Evolutionary conservation across 2,329 filamentous ascomycete species (phyloP).

Genomic region (Monilinia fructigena): DNA sequence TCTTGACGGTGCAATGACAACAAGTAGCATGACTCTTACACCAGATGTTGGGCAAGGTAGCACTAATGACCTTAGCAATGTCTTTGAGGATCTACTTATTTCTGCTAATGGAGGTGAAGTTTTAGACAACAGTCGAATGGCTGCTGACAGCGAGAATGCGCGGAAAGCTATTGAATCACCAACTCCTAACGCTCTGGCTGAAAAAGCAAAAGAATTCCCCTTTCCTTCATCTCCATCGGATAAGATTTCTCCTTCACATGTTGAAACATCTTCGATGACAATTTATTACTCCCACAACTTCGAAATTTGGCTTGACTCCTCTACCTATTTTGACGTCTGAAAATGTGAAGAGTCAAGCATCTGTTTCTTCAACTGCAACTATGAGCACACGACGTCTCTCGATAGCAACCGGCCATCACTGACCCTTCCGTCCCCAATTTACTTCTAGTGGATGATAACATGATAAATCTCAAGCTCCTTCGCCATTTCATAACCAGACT

Average conservation of each 20-base stretch:
- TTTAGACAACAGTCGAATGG: slow-evolving; percentile 39
- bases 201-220: slow-evolving; percentile 37
- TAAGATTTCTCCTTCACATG: slow-evolving; percentile 1
- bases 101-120: slow-evolving; percentile 34
- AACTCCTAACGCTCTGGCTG: slow-evolving; percentile 34
- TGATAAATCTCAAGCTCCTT: slow-evolving; percentile 45
- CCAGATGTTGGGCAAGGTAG: slow-evolving; percentile 26
- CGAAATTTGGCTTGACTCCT: neutral
- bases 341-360: neutral
- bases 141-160: slow-evolving; percentile 38
- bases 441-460: slow-evolving; percentile 46
- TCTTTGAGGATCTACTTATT: slow-evolving; percentile 37
- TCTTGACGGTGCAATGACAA: slow-evolving; percentile 28
- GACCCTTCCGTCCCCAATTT: slow-evolving; percentile 29
- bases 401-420: neutral
- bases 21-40: slow-evolving; percentile 19
- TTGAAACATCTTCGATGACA: neutral
- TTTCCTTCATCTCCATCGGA: slow-evolving; percentile 29
- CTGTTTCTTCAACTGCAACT: neutral
- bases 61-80: slow-evolving; percentile 34
- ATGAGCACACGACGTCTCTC: neutral
- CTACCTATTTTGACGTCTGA: neutral
- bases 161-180: slow-evolving; percentile 39
- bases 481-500: slow-evolving; percentile 43
- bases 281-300: neutral